Conservation (phyloP, 176 grass and related monocot species). For the maize (Zea mays) region DNA sequence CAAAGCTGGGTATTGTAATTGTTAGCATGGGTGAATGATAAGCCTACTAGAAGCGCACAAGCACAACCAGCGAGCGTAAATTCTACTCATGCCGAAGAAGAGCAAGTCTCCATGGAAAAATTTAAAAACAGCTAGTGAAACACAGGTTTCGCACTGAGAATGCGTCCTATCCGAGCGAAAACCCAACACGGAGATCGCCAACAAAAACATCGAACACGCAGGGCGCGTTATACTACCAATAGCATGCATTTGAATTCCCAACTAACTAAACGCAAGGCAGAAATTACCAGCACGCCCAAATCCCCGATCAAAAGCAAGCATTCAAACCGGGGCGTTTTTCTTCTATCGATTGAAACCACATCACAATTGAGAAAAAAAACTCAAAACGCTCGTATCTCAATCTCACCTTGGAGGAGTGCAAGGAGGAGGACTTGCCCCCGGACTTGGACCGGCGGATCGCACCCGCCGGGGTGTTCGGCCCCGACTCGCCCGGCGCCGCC, state of each 20-base stretch:
- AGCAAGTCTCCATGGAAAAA: neutral
- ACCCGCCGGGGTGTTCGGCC: constrained; percentile 26
- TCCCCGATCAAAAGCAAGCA: constrained; percentile 9
- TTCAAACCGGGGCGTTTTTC: neutral
- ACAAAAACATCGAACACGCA: neutral
- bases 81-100: neutral
- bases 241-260: constrained; percentile 17
- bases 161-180: neutral
- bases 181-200: neutral
- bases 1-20: no score
- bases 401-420: constrained; percentile 57
- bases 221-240: neutral
- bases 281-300: neutral
- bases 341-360: neutral
- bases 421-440: constrained; percentile 47
- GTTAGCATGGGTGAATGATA: neutral
- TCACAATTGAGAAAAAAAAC: neutral
- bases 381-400: neutral
- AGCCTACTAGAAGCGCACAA: neutral
- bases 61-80: neutral
- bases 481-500: constrained; percentile 4
- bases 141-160: neutral
- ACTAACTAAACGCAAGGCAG: constrained; percentile 4
- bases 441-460: constrained; percentile 53
- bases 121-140: neutral